Percentiles rank a stretch among this genome's conserved stretches.
phyloP scores from a whole-genome alignment of 495 filamentous ascomycete genomes.

The Usnea hakonensis region DNA sequence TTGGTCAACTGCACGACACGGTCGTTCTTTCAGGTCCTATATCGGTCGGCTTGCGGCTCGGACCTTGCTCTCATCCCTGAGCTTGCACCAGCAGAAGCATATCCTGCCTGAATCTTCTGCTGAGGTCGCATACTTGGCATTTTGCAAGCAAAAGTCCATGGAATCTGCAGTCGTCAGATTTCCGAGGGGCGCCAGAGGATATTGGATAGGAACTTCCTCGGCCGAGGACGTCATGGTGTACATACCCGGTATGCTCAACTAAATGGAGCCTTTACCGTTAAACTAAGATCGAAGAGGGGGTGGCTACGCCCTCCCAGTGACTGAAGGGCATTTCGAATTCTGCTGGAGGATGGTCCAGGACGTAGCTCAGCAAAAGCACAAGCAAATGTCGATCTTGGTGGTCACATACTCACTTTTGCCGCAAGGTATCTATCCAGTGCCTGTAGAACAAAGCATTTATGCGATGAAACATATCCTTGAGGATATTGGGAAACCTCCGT shows the following conservation, averaged over 20 bases:
- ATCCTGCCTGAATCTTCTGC: background rate
- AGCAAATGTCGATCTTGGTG: background rate
- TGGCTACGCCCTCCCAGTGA: background rate
- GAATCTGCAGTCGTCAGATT: background rate
- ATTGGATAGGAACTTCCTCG: background rate
- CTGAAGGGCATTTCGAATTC: background rate
- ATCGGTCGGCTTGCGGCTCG: no score
- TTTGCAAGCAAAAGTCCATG: background rate
- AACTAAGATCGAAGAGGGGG: no score
- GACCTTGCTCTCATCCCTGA: no score
- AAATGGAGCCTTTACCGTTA: no score
- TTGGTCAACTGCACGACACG: no score
- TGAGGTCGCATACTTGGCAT: background rate
- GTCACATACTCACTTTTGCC: background rate
- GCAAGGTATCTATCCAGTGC: background rate
- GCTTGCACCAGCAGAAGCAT: background rate
- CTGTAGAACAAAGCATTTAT: background rate
- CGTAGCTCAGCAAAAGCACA: background rate
- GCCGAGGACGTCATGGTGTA: background rate
- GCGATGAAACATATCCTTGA: background rate
- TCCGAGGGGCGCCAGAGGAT: background rate
- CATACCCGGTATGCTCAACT: background rate
- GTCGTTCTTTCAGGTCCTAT: no score
- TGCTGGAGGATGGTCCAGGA: background rate
- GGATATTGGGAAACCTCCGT: background rate